Evolutionary conservation across 257 asterid genomes (phyloP).

Genomic region (Lycium barbarum): DNA sequence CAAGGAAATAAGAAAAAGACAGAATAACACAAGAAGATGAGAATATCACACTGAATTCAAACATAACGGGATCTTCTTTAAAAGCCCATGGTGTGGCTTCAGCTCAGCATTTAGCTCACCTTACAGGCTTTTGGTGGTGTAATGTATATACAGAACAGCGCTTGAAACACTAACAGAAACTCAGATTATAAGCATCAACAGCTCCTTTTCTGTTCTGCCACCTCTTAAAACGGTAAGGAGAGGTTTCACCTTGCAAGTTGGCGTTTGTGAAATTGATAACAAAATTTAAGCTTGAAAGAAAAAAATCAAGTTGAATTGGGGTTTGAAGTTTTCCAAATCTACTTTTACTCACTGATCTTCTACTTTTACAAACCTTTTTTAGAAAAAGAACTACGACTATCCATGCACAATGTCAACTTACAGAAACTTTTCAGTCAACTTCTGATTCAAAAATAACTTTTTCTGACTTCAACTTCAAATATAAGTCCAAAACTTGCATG

Average conservation of each 20-base stretch:
- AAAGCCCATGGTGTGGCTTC: background rate
- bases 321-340: constrained; percentile 6
- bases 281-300: background rate
- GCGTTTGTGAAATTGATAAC: background rate
- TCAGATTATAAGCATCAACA: background rate
- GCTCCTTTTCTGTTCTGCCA: constrained; percentile 5
- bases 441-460: constrained; percentile 6
- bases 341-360: background rate
- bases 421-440: background rate
- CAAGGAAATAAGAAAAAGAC: background rate
- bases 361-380: background rate
- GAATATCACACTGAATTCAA: background rate
- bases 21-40: background rate
- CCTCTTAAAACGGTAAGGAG: background rate
- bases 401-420: background rate
- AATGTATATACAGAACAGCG: background rate
- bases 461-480: background rate
- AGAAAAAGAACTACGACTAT: background rate
- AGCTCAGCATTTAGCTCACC: background rate
- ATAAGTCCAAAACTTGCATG: constrained; percentile 14
- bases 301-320: constrained; percentile 7
- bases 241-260: background rate
- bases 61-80: background rate
- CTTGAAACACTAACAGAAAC: background rate
- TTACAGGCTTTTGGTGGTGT: background rate